Evolutionary conservation across 805 yeast genomes (phyloP), one percentile per base, ranked within the genome.

Genomic region (Yamadazyma nakazawae): DNA sequence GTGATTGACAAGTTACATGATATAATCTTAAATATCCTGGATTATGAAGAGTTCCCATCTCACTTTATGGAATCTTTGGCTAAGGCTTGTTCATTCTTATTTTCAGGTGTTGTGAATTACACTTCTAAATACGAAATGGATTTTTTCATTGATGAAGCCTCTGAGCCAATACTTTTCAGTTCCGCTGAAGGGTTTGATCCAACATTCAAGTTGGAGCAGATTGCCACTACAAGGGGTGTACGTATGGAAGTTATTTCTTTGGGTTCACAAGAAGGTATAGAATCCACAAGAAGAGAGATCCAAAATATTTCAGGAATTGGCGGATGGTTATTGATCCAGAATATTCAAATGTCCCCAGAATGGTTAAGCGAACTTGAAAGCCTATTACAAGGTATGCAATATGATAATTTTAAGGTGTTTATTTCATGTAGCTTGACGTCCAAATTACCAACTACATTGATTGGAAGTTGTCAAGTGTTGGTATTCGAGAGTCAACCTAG

Each of bases 261-360:
- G 79, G 97, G 96, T 0, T 80, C 95, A 0, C 59, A 62, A 19
- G 96, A 88, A 61, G 84, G 87, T 9, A 61, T 71, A 1, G 75
- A 68, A 2, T 4, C 45, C 1, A 91, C 92, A 0, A 78, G 76
- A 18, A 64, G 68, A 42, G 79, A 80, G n/a, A 11, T 50, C 3
- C 36, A 45, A 42, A 16, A 30, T 19, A 64, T 88, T 8, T 58
- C 74, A 1, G 64, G 59, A n/a, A 58, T 58, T 1, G 89, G 88
- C 0, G 55, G 61, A 1, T 89, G 96, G 96, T 62, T 92, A 0
- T 55, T 91, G 25, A 62, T 92, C 26, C 96, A 92, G 59, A 91
- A 91, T 57, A 68, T 88, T 11, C 96, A 92, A 49, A 76, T 85
- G 74, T 80, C 94, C 0, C 67, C 76, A 1, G 61, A 59, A 2